Evolutionary conservation across 192 early-diverging fungal genomes (phyloP).

Genomic region (Umbelopsis isabellina): DNA sequence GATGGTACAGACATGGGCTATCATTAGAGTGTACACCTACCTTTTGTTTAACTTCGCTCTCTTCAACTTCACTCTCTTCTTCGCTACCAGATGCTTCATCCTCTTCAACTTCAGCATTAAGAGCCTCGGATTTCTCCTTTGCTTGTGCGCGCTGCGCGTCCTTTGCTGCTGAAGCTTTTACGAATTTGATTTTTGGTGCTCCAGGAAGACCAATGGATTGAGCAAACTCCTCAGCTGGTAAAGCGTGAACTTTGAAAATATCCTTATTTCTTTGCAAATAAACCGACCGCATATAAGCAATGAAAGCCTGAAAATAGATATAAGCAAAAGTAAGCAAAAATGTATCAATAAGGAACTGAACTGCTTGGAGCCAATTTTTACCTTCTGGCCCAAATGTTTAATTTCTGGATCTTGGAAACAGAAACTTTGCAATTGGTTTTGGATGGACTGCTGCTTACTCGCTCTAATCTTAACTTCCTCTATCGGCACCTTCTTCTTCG

Average conservation of each 20-base stretch:
- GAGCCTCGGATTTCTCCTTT: constrained; percentile 34
- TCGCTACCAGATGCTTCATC: constrained; percentile 42
- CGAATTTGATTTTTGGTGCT: constrained; percentile 92
- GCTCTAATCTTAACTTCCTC: constrained; percentile 87
- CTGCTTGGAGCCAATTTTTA: too few relatives aligned
- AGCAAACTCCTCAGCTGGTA: constrained; percentile 90
- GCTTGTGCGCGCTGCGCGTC: constrained; percentile 32
- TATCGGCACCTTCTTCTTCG: constrained; percentile 81
- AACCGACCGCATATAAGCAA: constrained; percentile 92
- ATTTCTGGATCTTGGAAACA: constrained; percentile 95
- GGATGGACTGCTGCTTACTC: constrained; percentile 78
- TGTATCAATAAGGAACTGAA: too few relatives aligned
- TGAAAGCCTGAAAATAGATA: constrained; percentile 69
- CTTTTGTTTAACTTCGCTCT: constrained; percentile 30
- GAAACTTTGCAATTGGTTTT: constrained; percentile 84
- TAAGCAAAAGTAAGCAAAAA: too few relatives aligned
- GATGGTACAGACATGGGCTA: neutral
- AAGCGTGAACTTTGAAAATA: constrained; percentile 83
- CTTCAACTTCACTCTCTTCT: constrained; percentile 47
- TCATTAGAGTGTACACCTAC: neutral
- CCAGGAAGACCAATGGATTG: constrained; percentile 92
- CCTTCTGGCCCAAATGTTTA: constrained; percentile 96
- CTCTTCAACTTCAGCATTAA: constrained; percentile 39
- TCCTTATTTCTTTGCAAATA: constrained; percentile 90
- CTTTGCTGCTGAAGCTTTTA: constrained; percentile 49